phyloP scores from a whole-genome alignment of 2,329 filamentous ascomycete genomes.

The Colletotrichum truncatum region DNA sequence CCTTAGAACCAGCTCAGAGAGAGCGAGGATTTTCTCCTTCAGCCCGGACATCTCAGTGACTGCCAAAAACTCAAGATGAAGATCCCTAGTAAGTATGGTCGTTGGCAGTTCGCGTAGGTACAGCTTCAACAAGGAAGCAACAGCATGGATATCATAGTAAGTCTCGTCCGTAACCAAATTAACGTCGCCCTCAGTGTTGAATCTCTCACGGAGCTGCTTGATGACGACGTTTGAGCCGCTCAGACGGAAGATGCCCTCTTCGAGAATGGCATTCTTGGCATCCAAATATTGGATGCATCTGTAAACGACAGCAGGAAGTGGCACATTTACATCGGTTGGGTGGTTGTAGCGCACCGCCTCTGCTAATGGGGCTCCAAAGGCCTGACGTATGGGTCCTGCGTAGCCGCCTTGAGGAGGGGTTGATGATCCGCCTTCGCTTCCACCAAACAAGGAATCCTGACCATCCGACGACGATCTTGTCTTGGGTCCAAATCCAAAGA shows the following conservation, averaged over 20 bases:
- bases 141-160: constrained; percentile 95
- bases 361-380: constrained; percentile 85
- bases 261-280: constrained; percentile 79
- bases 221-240: constrained; percentile 98
- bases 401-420: constrained; percentile 52
- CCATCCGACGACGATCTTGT: constrained; percentile 66
- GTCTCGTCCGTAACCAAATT: constrained; percentile 84
- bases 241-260: constrained; percentile 96
- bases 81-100: constrained; percentile 88
- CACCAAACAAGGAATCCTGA: constrained; percentile 63
- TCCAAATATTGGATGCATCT: constrained; percentile 94
- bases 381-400: constrained; percentile 69
- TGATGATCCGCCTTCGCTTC: constrained; percentile 55
- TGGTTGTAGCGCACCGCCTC: constrained; percentile 87
- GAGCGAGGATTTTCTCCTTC: constrained; percentile 77
- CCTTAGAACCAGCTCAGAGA: constrained; percentile 81
- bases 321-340: constrained; percentile 76
- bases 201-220: constrained; percentile 88
- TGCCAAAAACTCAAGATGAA: constrained; percentile 88
- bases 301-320: constrained; percentile 92
- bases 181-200: constrained; percentile 92
- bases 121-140: constrained; percentile 92
- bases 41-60: constrained; percentile 82
- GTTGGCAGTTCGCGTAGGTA: constrained; percentile 93
- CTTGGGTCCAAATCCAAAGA: constrained; percentile 76